phyloP scores from a whole-genome alignment of 2,329 filamentous ascomycete genomes.

The Chaetothyriales sp. region DNA sequence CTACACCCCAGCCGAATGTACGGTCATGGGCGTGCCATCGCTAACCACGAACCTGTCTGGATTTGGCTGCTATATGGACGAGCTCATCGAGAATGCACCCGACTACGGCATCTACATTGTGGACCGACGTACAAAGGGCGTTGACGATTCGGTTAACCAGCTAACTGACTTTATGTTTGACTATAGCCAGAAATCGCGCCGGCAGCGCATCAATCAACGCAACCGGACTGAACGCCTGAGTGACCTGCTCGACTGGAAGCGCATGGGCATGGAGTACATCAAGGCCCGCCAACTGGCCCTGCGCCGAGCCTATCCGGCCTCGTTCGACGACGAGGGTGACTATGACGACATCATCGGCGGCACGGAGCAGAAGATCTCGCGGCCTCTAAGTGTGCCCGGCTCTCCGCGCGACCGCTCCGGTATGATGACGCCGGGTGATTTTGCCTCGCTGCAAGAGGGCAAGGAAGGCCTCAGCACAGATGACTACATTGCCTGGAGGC shows the following conservation, averaged over 20 bases:
- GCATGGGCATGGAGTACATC: slow-evolving; percentile 98
- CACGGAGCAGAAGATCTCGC: slow-evolving; percentile 85
- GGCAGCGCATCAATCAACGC: slow-evolving; percentile 95
- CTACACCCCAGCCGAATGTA: slow-evolving; percentile 95
- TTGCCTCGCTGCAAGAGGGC: slow-evolving; percentile 88
- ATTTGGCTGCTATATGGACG: slow-evolving; percentile 99
- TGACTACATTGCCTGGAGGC: slow-evolving; percentile 95
- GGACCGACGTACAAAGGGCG: slow-evolving; percentile 82
- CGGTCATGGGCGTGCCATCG: slow-evolving; percentile 95
- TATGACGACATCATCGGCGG: slow-evolving; percentile 84
- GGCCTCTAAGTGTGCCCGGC: slow-evolving; percentile 84
- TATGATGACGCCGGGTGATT: slow-evolving; percentile 99
- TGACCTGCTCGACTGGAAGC: slow-evolving; percentile 94
- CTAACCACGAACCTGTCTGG: slow-evolving; percentile 97
- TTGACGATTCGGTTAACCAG: slow-evolving; percentile 95
- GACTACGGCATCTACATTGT: slow-evolving; percentile 99
- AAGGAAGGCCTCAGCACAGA: slow-evolving; percentile 86
- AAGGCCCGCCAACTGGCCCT: slow-evolving; percentile 90
- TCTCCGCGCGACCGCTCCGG: slow-evolving; percentile 79
- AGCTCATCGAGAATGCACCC: slow-evolving; percentile 90
- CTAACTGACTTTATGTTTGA: slow-evolving; percentile 85
- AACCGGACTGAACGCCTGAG: slow-evolving; percentile 91
- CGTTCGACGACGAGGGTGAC: slow-evolving; percentile 61
- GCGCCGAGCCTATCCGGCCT: slow-evolving; percentile 75
- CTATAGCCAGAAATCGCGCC: slow-evolving; percentile 79